Percentiles rank a stretch among this genome's conserved stretches.
phyloP scores from a whole-genome alignment of 768 basidiomycete species.

The Pilatotrama ljubarskyi region DNA sequence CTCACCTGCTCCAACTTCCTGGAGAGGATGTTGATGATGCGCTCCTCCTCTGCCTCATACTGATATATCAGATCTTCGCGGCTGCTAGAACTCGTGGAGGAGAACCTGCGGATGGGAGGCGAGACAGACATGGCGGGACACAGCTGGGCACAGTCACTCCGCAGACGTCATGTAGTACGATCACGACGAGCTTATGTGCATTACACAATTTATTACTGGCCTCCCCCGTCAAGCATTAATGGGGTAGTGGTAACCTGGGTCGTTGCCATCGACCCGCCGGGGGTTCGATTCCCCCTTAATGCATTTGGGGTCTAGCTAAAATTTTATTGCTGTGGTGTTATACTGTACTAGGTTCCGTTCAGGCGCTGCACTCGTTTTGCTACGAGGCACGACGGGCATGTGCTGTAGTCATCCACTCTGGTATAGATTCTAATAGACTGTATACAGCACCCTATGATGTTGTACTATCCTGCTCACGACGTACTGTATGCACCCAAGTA shows the following conservation, averaged over 20 bases:
- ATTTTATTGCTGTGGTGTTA: too few relatives aligned
- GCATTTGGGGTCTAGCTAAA: conserved; percentile 39
- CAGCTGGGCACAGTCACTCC: background rate
- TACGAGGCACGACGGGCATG: too few relatives aligned
- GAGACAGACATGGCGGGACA: conserved; percentile 40
- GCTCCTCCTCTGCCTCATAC: conserved; percentile 89
- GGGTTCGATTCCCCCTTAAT: conserved; percentile 89
- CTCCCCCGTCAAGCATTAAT: conserved; percentile 35
- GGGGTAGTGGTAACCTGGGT: conserved; percentile 40
- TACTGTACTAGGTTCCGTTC: too few relatives aligned
- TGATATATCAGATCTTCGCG: conserved; percentile 82
- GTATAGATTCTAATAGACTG: too few relatives aligned
- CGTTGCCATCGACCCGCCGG: conserved; percentile 70
- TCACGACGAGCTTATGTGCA: background rate
- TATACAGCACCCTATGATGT: too few relatives aligned
- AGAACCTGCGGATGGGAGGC: conserved; percentile 60
- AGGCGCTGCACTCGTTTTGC: too few relatives aligned
- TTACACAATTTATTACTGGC: background rate
- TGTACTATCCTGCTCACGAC: too few relatives aligned
- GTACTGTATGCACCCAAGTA: too few relatives aligned
- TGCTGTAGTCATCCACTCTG: too few relatives aligned
- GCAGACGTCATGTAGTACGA: conserved; percentile 2
- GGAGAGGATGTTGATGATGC: conserved; percentile 80
- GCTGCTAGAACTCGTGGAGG: conserved; percentile 52
- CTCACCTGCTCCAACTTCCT: conserved; percentile 81